Percentiles rank a stretch among this genome's conserved stretches.
Conservation (phyloP, 768 basidiomycete genomes). For the Pleurotus ostreatus region DNA sequence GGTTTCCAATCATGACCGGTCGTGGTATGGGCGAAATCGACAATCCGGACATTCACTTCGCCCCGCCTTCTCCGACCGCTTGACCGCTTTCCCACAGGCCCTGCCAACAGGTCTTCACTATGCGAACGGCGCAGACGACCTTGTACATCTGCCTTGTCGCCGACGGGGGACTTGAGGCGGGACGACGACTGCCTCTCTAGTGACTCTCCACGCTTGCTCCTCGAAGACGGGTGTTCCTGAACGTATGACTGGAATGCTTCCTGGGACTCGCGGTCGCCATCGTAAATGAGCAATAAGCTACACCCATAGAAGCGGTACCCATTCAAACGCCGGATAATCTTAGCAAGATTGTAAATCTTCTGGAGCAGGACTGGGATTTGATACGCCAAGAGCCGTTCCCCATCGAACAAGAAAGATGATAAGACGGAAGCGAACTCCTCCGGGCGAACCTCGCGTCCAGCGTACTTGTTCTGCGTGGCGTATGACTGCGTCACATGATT, state of each 20-base stretch:
- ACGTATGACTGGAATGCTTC: conserved; percentile 61
- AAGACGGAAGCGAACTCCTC: conserved; percentile 83
- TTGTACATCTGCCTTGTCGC: conserved; percentile 29
- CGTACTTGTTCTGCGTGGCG: conserved; percentile 93
- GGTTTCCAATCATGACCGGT: conserved; percentile 90
- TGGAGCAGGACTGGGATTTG: conserved; percentile 90
- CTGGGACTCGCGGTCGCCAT: conserved; percentile 89
- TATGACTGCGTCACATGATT: conserved; percentile 82
- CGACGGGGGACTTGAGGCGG: conserved; percentile 29
- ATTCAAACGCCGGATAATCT: conserved; percentile 82
- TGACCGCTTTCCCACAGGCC: conserved; percentile 60
- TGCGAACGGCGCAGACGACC: conserved; percentile 65
- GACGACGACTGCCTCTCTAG: conserved; percentile 51
- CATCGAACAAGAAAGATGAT: conserved; percentile 80
- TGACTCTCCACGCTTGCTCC: conserved; percentile 75
- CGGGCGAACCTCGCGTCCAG: conserved; percentile 83
- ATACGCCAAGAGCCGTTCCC: conserved; percentile 76
- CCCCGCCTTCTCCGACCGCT: conserved; percentile 74
- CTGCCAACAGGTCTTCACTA: conserved; percentile 75
- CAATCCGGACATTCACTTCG: conserved; percentile 92
- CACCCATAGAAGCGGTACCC: conserved; percentile 99
- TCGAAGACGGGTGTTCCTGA: conserved; percentile 62
- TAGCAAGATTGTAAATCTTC: conserved; percentile 91
- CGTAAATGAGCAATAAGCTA: conserved; percentile 94
- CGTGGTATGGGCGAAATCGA: conserved; percentile 98